Conservation (phyloP, 768 basidiomycete species). For the Sporobolomyces phaffii region DNA sequence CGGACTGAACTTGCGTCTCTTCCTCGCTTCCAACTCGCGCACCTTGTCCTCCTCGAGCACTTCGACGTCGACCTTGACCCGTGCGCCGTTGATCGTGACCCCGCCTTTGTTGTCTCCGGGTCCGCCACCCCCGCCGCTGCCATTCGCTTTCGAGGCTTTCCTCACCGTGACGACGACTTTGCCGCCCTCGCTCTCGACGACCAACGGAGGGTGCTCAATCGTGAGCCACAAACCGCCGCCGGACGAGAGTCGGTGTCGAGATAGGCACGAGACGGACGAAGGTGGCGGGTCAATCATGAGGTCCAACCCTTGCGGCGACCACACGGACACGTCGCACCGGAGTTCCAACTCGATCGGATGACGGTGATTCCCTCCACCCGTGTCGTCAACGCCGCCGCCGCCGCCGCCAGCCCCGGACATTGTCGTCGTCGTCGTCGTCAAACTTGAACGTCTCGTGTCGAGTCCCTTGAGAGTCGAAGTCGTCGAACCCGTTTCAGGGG, state of each 20-base stretch:
- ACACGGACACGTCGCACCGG: conserved; percentile 30
- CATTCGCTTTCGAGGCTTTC: background rate
- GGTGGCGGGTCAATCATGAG: conserved; percentile 91
- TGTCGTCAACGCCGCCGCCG: conserved; percentile 42
- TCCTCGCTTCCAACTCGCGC: conserved; percentile 71
- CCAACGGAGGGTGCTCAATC: conserved; percentile 74
- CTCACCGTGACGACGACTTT: conserved; percentile 24
- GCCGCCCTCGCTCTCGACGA: background rate
- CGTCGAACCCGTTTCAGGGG: background rate
- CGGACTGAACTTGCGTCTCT: conserved; percentile 74
- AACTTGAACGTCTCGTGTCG: too few relatives aligned
- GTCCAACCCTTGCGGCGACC: conserved; percentile 59
- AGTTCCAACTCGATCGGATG: conserved; percentile 39
- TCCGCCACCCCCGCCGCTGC: background rate
- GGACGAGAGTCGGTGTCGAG: conserved; percentile 78
- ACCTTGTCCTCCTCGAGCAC: conserved; percentile 81
- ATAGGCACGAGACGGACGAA: conserved; percentile 69
- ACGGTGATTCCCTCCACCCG: conserved; percentile 46
- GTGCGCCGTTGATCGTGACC: conserved; percentile 63
- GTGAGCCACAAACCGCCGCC: conserved; percentile 95
- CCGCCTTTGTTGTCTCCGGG: conserved; percentile 8
- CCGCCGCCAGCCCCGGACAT: too few relatives aligned
- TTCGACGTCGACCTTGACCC: conserved; percentile 76
- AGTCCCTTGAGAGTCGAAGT: conserved; percentile 1
- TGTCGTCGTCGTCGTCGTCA: too few relatives aligned